Evolutionary conservation across 305 asterid genomes (phyloP), one percentile per base, ranked within the genome.

Genomic region (Fraxinus platypoda): DNA sequence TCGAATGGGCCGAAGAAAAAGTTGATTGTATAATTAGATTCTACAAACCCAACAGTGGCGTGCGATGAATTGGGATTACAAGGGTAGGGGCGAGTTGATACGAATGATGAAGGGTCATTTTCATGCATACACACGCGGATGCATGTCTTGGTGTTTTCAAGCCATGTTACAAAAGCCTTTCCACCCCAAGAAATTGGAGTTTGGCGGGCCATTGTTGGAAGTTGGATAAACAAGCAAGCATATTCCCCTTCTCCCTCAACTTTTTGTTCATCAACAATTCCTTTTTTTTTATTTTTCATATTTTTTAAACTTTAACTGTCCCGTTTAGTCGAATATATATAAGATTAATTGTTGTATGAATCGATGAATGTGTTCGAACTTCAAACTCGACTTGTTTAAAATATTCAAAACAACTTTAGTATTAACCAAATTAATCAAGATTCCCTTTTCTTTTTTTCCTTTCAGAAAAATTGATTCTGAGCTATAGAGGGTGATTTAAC

Each of bases 91-190:
- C 2, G 73, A 66, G 8, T 25, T 23, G 73, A 23, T 9, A 23
- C 73, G n/a, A 64, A 82, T 80, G 86, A 80, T 76, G 89, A 79
- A 37, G 64, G 43, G 90, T 87, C 88, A 54, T 83, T 88, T 85
- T 86, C 91, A 74, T 49, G 21, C 77, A 74, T 73, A 66, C 78
- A 78, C 86, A 80, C 81, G 86, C 84, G 77, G 76, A 74, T 71
- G 68, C 41, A 30, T 81, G 74, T 57, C 33, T 76, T 35, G 82
- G 68, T 77, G 85, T 82, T 87, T 83, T 86, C 86, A 81, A 83
- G 89, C 8, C 88, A 78, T 81, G 86, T 86, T 86, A 68, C 70
- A 81, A 81, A 81, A 85, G 88, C 54, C 72, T 35, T 79, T 59
- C 78, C 76, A 46, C 82, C 87, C 87, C 77, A 77, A 83, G 83